Percentiles rank a stretch among this genome's conserved stretches.
These are phyloP conservation scores for Neurospora intermedia DNA, from an alignment of 495 filamentous ascomycete species.

Conservation along the genomic window DNA sequence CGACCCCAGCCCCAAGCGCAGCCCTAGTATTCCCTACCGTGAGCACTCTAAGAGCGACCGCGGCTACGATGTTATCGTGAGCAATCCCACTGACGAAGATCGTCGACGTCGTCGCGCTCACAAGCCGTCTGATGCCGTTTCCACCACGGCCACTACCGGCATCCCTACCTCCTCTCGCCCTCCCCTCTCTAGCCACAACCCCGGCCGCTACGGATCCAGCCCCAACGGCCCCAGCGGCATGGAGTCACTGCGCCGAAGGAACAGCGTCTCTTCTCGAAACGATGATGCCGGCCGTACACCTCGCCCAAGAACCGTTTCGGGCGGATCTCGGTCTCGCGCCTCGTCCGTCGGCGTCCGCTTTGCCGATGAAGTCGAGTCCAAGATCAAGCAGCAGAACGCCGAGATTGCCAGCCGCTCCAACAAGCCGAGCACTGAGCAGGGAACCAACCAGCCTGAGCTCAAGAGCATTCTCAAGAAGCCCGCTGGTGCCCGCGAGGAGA, in stretches of 20 bases:
- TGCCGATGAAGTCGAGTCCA: slow-evolving; percentile 21
- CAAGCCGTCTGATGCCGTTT: background rate
- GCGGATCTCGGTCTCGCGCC: background rate
- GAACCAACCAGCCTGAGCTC: background rate
- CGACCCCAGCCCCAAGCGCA: slow-evolving; percentile 2
- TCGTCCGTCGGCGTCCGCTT: slow-evolving; percentile 11
- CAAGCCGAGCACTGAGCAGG: slow-evolving; percentile 12
- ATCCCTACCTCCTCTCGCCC: background rate
- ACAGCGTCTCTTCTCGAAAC: background rate
- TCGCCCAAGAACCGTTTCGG: slow-evolving; percentile 10
- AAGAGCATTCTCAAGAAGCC: slow-evolving; percentile 26
- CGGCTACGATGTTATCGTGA: background rate
- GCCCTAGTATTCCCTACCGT: background rate
- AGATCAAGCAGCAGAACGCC: slow-evolving; percentile 20
- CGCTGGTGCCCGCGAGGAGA: background rate
- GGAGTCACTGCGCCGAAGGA: background rate
- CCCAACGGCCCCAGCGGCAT: background rate
- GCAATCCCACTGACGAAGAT: background rate
- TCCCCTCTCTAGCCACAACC: background rate
- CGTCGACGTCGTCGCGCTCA: background rate
- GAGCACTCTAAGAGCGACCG: slow-evolving; percentile 13
- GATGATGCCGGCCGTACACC: slow-evolving; percentile 5
- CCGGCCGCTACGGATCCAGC: background rate
- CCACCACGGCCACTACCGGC: background rate
- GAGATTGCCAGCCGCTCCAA: slow-evolving; percentile 25